A percentile compares a stretch with the other conserved stretches of the same genome.
These are phyloP conservation scores for Pichia exigua DNA, from an alignment of 805 yeast genomes.

Conservation along the genomic window DNA sequence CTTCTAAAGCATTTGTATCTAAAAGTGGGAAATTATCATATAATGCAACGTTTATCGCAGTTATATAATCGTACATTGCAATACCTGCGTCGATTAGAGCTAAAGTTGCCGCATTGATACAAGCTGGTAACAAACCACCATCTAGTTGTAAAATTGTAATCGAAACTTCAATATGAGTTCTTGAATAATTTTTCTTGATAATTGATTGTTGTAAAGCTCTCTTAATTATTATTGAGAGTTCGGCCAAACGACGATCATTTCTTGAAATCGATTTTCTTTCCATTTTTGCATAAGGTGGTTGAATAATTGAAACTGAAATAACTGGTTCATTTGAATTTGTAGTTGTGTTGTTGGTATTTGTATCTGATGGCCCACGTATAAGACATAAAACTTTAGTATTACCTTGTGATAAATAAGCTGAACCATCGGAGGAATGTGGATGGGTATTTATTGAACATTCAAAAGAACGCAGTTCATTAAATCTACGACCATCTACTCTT, in stretches of 20 bases:
- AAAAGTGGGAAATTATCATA: slow-evolving; percentile 69
- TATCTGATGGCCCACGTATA: slow-evolving; percentile 89
- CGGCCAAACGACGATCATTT: slow-evolving; percentile 64
- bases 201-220: slow-evolving; percentile 71
- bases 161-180: slow-evolving; percentile 70
- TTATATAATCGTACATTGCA: slow-evolving; percentile 84
- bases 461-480: slow-evolving; percentile 85
- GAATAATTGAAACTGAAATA: slow-evolving; percentile 54
- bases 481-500: slow-evolving; percentile 87
- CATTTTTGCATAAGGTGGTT: slow-evolving; percentile 75
- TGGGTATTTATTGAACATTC: slow-evolving; percentile 81
- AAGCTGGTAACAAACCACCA: slow-evolving; percentile 76
- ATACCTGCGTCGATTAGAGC: slow-evolving; percentile 94
- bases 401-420: slow-evolving; percentile 88
- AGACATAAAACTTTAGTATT: slow-evolving; percentile 80
- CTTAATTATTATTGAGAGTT: slow-evolving; percentile 56
- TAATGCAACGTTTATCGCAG: slow-evolving; percentile 72
- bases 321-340: slow-evolving; percentile 49
- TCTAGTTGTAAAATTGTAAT: slow-evolving; percentile 81
- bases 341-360: slow-evolving; percentile 37
- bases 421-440: slow-evolving; percentile 83
- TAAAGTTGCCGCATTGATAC: slow-evolving; percentile 79
- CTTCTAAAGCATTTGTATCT: slow-evolving; percentile 79
- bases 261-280: slow-evolving; percentile 62
- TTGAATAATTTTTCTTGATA: slow-evolving; percentile 65